Evolutionary conservation across 257 asterid species (phyloP).

Genomic region (Solanum dulcamara): DNA sequence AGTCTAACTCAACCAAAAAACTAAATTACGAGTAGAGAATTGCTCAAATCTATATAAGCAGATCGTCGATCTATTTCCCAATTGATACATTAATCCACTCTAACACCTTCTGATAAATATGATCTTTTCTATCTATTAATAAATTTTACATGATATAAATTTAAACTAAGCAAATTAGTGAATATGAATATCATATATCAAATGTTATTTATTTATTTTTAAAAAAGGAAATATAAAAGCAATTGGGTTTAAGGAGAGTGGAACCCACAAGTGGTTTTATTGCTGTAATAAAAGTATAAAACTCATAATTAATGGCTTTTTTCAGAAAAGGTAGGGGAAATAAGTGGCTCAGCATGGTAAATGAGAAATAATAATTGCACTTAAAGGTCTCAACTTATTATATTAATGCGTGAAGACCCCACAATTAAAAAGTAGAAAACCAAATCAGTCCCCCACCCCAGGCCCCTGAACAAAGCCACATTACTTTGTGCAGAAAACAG

Average conservation of each 20-base stretch:
- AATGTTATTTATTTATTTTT: neutral
- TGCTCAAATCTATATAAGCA: neutral
- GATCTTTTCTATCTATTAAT: neutral
- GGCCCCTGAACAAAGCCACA: neutral
- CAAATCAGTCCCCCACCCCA: neutral
- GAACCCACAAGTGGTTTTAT: neutral
- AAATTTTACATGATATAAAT: neutral
- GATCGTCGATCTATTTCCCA: neutral
- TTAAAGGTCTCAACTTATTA: neutral
- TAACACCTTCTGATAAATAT: neutral
- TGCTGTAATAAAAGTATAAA: neutral
- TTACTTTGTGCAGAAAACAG: neutral
- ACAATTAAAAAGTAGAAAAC: neutral
- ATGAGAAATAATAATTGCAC: conserved; percentile 2
- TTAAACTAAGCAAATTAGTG: neutral
- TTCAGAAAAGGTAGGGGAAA: neutral
- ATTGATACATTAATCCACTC: neutral
- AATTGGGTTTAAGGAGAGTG: neutral
- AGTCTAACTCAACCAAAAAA: too few relatives aligned
- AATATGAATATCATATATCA: neutral
- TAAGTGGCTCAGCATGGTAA: neutral
- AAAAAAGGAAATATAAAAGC: neutral
- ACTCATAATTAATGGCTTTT: neutral
- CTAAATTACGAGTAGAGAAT: neutral
- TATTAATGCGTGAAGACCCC: neutral